Percentiles rank a stretch among this genome's conserved stretches.
Evolutionary conservation across 1,284 basidiomycete species (phyloP).

Genomic region (Apiotrichum porosum): DNA sequence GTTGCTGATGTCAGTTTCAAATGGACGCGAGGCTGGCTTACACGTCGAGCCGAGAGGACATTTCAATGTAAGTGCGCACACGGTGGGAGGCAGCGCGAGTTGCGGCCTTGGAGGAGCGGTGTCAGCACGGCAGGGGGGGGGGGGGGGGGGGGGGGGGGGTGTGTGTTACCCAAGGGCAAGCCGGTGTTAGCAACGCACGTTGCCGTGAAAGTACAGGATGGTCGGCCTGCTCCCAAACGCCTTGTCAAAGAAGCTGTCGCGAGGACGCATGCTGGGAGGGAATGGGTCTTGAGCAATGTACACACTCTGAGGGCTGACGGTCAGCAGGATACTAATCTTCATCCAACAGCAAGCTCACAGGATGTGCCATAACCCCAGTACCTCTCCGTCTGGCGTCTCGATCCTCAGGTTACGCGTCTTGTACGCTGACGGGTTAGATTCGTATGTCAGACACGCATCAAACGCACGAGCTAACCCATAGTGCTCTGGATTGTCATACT

Average conservation of each 20-base stretch:
- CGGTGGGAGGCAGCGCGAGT: slow-evolving; percentile 11
- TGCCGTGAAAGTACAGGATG: slow-evolving; percentile 85
- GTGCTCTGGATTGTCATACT: slow-evolving; percentile 63
- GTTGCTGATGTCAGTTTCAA: slow-evolving; percentile 52
- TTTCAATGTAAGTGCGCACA: slow-evolving; percentile 16
- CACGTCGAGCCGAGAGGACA: slow-evolving; percentile 32
- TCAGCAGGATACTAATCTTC: not conserved
- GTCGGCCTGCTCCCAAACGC: slow-evolving; percentile 65
- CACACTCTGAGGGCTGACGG: slow-evolving; percentile 25
- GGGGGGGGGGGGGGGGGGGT: too few relatives aligned
- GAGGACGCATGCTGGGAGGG: slow-evolving; percentile 22
- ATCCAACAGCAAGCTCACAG: slow-evolving; percentile 52
- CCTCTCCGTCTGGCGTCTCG: slow-evolving; percentile 67
- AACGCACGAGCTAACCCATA: slow-evolving; percentile 77
- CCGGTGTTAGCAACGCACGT: slow-evolving; percentile 50
- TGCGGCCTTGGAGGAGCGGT: slow-evolving; percentile 15
- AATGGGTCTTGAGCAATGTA: slow-evolving; percentile 18
- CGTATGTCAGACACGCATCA: not conserved
- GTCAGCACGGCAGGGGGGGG: too few relatives aligned
- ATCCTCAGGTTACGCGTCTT: slow-evolving; percentile 72
- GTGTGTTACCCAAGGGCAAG: not conserved
- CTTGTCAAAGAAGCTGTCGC: slow-evolving; percentile 34
- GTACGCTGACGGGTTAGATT: slow-evolving; percentile 55
- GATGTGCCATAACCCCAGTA: slow-evolving; percentile 84
- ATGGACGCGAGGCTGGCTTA: slow-evolving; percentile 33